Evolutionary conservation across 2,329 filamentous ascomycete species (phyloP).

Genomic region (Diaporthe sp.): DNA sequence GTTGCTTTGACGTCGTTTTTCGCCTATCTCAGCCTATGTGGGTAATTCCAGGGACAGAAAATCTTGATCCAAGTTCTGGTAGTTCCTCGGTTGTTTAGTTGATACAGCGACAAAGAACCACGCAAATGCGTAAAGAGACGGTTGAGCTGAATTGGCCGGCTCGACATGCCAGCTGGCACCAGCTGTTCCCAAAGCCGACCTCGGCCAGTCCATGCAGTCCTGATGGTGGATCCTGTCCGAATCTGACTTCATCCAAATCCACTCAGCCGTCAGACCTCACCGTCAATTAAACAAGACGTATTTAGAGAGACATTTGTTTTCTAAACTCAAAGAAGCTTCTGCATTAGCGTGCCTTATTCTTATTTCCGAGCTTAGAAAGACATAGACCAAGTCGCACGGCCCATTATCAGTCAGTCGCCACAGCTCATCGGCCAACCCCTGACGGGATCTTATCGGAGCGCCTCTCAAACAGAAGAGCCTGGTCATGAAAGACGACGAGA

Average conservation of each 20-base stretch:
- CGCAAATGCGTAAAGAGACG: background rate
- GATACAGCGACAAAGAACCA: background rate
- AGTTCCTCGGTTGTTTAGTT: background rate
- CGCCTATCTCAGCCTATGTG: background rate
- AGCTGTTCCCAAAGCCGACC: constrained; percentile 2
- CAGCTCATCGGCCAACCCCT: background rate
- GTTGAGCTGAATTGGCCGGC: background rate
- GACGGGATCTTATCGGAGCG: background rate
- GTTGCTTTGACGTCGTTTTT: background rate
- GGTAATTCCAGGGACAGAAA: background rate
- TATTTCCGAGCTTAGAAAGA: background rate
- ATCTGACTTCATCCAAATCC: background rate
- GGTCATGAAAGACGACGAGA: constrained; percentile 33
- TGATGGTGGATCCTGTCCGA: background rate
- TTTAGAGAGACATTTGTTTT: background rate
- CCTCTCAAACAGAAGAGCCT: background rate
- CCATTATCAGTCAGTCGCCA: background rate
- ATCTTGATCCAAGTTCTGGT: background rate
- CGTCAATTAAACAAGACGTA: background rate
- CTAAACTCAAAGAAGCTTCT: background rate
- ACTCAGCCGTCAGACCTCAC: background rate
- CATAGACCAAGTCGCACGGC: background rate
- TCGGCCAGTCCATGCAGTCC: background rate
- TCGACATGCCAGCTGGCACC: constrained; percentile 2
- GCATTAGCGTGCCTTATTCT: background rate